Percentiles rank a stretch among this genome's conserved stretches.
phyloP scores from a whole-genome alignment of 768 basidiomycete genomes.

The Tricholoma sp. region DNA sequence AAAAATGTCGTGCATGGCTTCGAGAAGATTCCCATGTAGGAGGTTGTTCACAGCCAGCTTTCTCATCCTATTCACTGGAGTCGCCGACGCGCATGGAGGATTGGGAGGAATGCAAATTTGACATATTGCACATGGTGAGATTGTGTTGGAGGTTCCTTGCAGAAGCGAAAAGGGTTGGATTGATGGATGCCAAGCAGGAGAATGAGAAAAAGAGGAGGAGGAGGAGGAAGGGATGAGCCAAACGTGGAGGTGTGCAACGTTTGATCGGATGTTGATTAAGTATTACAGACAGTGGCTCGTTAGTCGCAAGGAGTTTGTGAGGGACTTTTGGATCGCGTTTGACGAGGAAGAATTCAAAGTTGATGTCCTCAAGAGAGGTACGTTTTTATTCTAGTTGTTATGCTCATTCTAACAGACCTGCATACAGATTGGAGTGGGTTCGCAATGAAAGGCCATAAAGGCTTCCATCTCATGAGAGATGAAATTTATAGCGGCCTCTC shows the following conservation, averaged over 20 bases:
- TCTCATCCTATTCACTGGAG: constrained; percentile 36
- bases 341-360: constrained; percentile 32
- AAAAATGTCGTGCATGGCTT: neutral
- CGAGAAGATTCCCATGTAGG: neutral
- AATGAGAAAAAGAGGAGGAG: constrained; percentile 28
- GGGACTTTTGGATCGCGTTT: constrained; percentile 26
- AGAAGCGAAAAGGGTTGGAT: constrained; percentile 24
- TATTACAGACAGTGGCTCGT: constrained; percentile 41
- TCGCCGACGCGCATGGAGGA: constrained; percentile 28
- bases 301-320: constrained; percentile 31
- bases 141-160: constrained; percentile 31
- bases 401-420: neutral
- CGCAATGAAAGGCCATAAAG: constrained; percentile 36
- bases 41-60: constrained; percentile 38
- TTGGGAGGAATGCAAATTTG: constrained; percentile 37
- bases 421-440: constrained; percentile 33
- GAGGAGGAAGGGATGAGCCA: constrained; percentile 33
- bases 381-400: constrained; percentile 2
- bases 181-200: constrained; percentile 23
- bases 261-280: constrained; percentile 38
- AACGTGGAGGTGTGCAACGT: constrained; percentile 32
- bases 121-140: constrained; percentile 38
- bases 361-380: constrained; percentile 35
- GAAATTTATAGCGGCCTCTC: constrained; percentile 30
- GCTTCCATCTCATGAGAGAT: constrained; percentile 33